phyloP scores from a whole-genome alignment of 352 stramenopile species.

The Phytophthora hibernalis region DNA sequence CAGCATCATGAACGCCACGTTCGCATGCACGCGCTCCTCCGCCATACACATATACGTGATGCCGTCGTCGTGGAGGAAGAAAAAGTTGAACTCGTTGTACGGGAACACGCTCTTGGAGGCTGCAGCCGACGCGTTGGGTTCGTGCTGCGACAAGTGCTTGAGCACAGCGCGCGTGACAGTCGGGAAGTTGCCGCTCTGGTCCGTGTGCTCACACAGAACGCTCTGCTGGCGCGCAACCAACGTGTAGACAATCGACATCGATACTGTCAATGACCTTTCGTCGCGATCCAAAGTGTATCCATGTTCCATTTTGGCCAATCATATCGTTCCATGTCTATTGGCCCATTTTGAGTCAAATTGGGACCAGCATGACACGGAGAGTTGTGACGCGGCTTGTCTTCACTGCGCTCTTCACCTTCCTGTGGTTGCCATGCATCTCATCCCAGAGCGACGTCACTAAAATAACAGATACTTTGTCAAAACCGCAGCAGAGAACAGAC shows the following conservation, averaged over 20 bases:
- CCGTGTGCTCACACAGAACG: constrained; percentile 83
- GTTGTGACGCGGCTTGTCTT: constrained; percentile 7
- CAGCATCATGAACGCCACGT: constrained; percentile 80
- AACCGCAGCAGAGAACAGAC: background rate
- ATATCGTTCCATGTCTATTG: background rate
- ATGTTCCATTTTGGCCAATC: constrained; percentile 35
- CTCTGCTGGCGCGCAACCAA: constrained; percentile 76
- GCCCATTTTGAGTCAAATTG: background rate
- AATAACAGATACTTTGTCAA: background rate
- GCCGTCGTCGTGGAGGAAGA: constrained; percentile 75
- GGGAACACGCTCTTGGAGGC: constrained; percentile 69
- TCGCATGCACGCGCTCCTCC: constrained; percentile 76
- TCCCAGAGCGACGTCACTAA: background rate
- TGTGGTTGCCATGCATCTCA: constrained; percentile 4
- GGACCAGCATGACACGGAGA: constrained; percentile 14
- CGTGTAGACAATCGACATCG: constrained; percentile 80
- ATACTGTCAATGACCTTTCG: constrained; percentile 21
- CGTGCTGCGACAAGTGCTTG: constrained; percentile 72
- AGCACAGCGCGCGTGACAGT: constrained; percentile 79
- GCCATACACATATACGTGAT: constrained; percentile 90
- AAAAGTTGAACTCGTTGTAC: constrained; percentile 86
- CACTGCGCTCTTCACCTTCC: constrained; percentile 8
- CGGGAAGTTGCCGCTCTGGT: constrained; percentile 79
- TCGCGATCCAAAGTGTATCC: constrained; percentile 26
- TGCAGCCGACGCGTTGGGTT: constrained; percentile 26